These are phyloP conservation scores for Cystobasidium pallidum DNA, from an alignment of 1,284 basidiomycete species.

Conservation along the genomic window DNA sequence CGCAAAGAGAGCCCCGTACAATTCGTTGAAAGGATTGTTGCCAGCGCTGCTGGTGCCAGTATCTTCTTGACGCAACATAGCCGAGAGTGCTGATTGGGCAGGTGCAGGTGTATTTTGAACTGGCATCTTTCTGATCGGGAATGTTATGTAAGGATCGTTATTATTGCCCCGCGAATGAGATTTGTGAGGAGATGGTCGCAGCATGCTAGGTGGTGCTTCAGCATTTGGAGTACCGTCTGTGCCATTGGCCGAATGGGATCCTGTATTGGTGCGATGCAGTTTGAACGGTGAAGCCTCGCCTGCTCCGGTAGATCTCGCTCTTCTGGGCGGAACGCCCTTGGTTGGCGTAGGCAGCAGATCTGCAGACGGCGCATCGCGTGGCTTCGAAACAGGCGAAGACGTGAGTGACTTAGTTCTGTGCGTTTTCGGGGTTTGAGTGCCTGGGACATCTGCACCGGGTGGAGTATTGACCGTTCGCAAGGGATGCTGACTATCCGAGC, in stretches of 20 bases:
- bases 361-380: background rate
- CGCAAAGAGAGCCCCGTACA: slow-evolving; percentile 70
- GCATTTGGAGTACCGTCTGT: background rate
- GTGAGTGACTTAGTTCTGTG: slow-evolving; percentile 12
- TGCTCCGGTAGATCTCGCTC: slow-evolving; percentile 10
- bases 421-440: background rate
- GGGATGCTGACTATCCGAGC: slow-evolving; percentile 26
- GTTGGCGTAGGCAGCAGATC: slow-evolving; percentile 4
- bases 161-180: slow-evolving; percentile 1
- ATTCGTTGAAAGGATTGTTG: slow-evolving; percentile 73
- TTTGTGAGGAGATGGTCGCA: slow-evolving; percentile 19
- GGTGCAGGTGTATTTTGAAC: background rate
- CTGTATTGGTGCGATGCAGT: background rate
- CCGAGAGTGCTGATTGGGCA: slow-evolving; percentile 37
- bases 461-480: background rate
- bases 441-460: background rate
- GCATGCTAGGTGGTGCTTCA: background rate
- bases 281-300: slow-evolving; percentile 19
- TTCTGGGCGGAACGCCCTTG: background rate
- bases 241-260: background rate
- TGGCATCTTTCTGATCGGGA: slow-evolving; percentile 24
- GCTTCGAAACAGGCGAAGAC: slow-evolving; percentile 11
- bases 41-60: background rate
- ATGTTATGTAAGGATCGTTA: slow-evolving; percentile 34
- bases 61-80: slow-evolving; percentile 34